These are phyloP conservation scores for Lyophyllum atratum DNA, from an alignment of 768 basidiomycete species.

Conservation along the genomic window DNA sequence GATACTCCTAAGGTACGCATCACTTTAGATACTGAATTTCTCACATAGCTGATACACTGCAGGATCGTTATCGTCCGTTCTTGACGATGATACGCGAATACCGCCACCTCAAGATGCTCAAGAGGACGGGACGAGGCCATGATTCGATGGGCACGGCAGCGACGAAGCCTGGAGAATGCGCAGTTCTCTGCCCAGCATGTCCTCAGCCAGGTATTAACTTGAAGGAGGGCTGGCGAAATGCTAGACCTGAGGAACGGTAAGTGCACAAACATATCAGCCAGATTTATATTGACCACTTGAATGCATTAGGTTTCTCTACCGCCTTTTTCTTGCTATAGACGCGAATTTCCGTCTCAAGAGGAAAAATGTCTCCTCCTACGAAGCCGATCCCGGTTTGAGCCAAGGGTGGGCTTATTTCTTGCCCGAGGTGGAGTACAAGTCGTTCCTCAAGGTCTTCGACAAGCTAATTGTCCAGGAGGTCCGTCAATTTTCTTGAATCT, in stretches of 20 bases:
- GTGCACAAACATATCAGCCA: no score
- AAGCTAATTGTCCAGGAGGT: slow-evolving; percentile 7
- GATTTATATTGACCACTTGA: no score
- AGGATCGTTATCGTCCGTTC: not conserved
- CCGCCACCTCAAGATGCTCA: no score
- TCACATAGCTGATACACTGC: no score
- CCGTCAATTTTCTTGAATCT: slow-evolving; percentile 2
- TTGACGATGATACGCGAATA: no score
- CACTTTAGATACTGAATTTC: no score
- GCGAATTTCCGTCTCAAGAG: slow-evolving; percentile 16
- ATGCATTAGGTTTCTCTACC: slow-evolving; percentile 15
- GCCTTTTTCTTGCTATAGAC: slow-evolving; percentile 12
- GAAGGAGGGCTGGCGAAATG: no score
- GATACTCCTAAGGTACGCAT: no score
- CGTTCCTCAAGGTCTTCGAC: slow-evolving; percentile 10
- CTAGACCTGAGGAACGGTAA: no score
- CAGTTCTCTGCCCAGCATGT: not conserved
- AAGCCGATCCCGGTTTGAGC: slow-evolving; percentile 8
- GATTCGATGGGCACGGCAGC: not conserved
- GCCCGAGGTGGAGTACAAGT: slow-evolving; percentile 10
- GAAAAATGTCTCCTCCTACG: slow-evolving; percentile 6
- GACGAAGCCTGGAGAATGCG: not conserved
- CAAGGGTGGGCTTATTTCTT: slow-evolving; percentile 19
- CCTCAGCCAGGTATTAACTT: not conserved
- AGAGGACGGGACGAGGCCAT: not conserved